Conservation (phyloP, 2,329 filamentous ascomycete genomes). For the Xylariaceae sp. region DNA sequence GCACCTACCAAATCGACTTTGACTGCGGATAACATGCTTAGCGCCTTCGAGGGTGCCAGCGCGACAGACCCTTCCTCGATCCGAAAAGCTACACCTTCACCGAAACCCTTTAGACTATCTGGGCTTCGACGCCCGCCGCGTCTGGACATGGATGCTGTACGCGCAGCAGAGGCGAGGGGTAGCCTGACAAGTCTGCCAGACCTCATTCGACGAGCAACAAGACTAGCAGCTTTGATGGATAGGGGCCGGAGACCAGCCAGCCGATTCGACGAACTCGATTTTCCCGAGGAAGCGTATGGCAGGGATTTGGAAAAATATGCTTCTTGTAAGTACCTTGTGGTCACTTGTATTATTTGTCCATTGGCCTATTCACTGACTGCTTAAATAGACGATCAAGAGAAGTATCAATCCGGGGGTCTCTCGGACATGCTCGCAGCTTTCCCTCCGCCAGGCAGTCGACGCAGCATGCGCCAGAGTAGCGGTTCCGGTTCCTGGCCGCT, state of each 20-base stretch:
- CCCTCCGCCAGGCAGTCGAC: constrained; percentile 50
- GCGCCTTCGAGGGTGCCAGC: constrained; percentile 46
- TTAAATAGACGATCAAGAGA: constrained; percentile 33
- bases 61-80: constrained; percentile 36
- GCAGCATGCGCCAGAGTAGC: constrained; percentile 39
- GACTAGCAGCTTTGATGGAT: constrained; percentile 82
- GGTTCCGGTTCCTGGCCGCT: constrained; percentile 50
- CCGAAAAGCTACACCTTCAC: constrained; percentile 22
- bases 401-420: constrained; percentile 45
- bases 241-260: constrained; percentile 65
- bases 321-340: constrained; percentile 30
- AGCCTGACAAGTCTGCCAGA: constrained; percentile 91
- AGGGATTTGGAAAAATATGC: constrained; percentile 35
- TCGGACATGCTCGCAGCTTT: constrained; percentile 65
- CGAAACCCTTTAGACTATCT: constrained; percentile 42
- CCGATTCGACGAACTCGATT: constrained; percentile 51
- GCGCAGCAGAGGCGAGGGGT: constrained; percentile 75
- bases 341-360: neutral
- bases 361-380: constrained; percentile 12
- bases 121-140: constrained; percentile 63
- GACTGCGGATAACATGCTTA: constrained; percentile 44
- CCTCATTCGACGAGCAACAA: constrained; percentile 82
- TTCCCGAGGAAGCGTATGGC: constrained; percentile 39
- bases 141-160: constrained; percentile 77
- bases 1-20: constrained; percentile 24